Conservation (phyloP, 129 eudicot species). For the Artemisia argyi region DNA sequence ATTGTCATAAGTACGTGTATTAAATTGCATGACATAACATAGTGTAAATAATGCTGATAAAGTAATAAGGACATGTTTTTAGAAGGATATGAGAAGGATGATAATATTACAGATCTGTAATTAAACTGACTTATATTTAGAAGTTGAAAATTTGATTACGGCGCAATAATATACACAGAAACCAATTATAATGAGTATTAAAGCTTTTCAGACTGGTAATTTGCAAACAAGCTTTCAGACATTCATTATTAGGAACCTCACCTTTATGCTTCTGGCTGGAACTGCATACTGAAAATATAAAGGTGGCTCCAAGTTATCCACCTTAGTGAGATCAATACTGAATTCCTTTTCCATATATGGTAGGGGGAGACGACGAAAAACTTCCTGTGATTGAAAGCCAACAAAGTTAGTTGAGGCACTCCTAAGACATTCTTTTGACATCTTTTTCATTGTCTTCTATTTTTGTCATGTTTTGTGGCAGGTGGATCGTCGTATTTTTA, state of each 20-base stretch:
- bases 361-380: background rate
- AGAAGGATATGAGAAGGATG: background rate
- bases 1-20: background rate
- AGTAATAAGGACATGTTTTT: background rate
- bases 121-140: no score
- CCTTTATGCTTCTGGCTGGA: background rate
- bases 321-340: background rate
- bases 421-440: no score
- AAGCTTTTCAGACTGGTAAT: no score
- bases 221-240: no score
- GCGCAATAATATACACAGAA: no score
- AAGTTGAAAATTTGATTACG: no score
- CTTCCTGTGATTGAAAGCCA: background rate
- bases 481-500: no score
- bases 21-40: background rate
- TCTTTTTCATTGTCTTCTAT: background rate
- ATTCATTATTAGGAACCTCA: no score
- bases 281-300: background rate
- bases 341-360: background rate
- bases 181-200: no score
- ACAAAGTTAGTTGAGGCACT: background rate
- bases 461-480: no score
- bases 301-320: background rate
- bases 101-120: background rate
- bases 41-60: background rate